Conservation (phyloP, 108 stramenopile genomes). For the Cafeteria roenbergensis region DNA sequence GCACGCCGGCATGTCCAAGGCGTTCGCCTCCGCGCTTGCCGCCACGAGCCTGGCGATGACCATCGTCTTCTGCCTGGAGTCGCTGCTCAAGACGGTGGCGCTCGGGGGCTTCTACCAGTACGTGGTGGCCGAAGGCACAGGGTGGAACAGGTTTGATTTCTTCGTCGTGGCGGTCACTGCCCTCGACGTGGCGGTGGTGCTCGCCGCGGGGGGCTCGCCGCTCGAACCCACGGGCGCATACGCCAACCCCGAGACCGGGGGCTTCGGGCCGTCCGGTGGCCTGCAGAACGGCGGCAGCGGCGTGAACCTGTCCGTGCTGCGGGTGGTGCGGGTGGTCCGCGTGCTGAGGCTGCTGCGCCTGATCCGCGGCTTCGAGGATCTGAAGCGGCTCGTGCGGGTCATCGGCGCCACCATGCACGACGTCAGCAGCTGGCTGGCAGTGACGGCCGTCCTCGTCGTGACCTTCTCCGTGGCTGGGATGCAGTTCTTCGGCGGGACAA, state of each 20-base stretch:
- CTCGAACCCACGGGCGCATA: too few relatives aligned
- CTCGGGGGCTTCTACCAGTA: conserved; percentile 31
- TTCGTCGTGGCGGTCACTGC: conserved; percentile 33
- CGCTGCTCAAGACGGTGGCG: conserved; percentile 48
- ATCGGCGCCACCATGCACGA: conserved; percentile 44
- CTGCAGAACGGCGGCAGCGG: too few relatives aligned
- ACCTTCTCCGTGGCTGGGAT: conserved; percentile 55
- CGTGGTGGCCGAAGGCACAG: conserved; percentile 32
- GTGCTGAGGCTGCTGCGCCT: conserved; percentile 56
- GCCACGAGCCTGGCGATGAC: conserved; percentile 36
- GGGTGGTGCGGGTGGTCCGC: conserved; percentile 38
- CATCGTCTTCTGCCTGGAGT: conserved; percentile 43
- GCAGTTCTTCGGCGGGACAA: conserved; percentile 48
- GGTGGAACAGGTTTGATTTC: conserved; percentile 56
- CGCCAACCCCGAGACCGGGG: too few relatives aligned
- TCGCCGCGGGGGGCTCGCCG: too few relatives aligned
- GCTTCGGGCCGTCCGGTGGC: too few relatives aligned
- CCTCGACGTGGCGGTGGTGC: not conserved
- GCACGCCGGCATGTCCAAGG: not conserved
- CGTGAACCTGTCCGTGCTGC: conserved; percentile 26
- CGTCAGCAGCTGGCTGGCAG: conserved; percentile 38
- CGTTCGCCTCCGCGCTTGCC: not conserved
- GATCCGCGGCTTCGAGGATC: conserved; percentile 46
- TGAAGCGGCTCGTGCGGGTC: conserved; percentile 57
- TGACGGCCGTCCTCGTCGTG: conserved; percentile 40